A percentile compares a stretch with the other conserved stretches of the same genome.
Evolutionary conservation across 2,329 filamentous ascomycete genomes (phyloP).

Genomic region (Orbilia quercus): DNA sequence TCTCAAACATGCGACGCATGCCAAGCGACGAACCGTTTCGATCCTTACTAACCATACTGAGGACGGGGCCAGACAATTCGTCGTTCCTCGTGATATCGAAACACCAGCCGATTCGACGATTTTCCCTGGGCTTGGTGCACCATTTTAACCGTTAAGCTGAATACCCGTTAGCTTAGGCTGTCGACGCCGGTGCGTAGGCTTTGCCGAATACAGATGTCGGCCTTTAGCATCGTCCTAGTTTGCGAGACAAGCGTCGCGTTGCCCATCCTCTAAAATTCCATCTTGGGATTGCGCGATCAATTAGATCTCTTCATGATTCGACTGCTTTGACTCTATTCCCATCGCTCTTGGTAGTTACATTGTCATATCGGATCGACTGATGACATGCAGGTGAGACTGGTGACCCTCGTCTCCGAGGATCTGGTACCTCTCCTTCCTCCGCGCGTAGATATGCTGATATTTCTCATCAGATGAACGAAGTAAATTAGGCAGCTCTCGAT

Average conservation of each 20-base stretch:
- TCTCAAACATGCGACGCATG: conserved; percentile 32
- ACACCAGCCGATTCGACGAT: neutral
- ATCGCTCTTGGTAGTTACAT: too few relatives aligned
- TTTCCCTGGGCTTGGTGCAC: too few relatives aligned
- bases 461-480: neutral
- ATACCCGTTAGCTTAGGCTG: too few relatives aligned
- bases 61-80: conserved; percentile 21
- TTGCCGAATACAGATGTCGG: too few relatives aligned
- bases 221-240: neutral
- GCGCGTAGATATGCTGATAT: conserved; percentile 5
- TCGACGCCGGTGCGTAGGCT: too few relatives aligned
- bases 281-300: too few relatives aligned
- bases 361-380: neutral
- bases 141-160: too few relatives aligned
- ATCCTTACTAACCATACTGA: conserved; percentile 2
- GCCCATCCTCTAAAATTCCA: too few relatives aligned
- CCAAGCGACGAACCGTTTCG: conserved; percentile 20
- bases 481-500: conserved; percentile 20
- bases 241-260: neutral
- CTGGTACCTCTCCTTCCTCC: conserved; percentile 12
- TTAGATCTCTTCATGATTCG: too few relatives aligned
- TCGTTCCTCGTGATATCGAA: conserved; percentile 18
- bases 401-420: neutral
- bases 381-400: conserved; percentile 1
- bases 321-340: too few relatives aligned